Conservation (phyloP, 2,329 filamentous ascomycete species). For the Xylariomycetidae sp. region DNA sequence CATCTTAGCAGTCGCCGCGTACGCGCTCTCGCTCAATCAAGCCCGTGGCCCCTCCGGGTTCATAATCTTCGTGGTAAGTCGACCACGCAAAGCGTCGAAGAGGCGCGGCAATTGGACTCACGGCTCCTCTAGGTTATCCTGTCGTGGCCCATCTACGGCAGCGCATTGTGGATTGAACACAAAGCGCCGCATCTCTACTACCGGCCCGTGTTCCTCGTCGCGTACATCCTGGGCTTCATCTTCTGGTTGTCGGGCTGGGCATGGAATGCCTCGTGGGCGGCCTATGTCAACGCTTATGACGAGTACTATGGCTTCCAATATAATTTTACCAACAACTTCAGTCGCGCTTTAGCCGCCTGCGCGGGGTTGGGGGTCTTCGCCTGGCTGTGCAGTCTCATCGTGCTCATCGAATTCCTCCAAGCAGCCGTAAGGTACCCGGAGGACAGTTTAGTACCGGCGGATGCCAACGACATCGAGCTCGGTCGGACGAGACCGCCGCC, state of each 20-base stretch:
- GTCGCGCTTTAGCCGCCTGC: constrained; percentile 32
- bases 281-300: constrained; percentile 19
- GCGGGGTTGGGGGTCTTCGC: constrained; percentile 37
- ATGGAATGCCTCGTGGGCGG: constrained; percentile 35
- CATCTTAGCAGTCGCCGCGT: constrained; percentile 36
- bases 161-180: constrained; percentile 31
- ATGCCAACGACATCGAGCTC: constrained; percentile 23
- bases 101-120: constrained; percentile 1
- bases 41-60: constrained; percentile 35
- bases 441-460: no score
- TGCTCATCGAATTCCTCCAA: constrained; percentile 34
- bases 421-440: constrained; percentile 24
- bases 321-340: constrained; percentile 15
- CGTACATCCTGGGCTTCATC: constrained; percentile 32
- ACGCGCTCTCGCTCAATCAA: constrained; percentile 33
- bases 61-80: constrained; percentile 42
- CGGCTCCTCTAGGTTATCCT: constrained; percentile 33
- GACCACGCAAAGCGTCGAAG: not conserved
- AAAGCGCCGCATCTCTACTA: constrained; percentile 33
- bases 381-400: constrained; percentile 36
- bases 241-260: constrained; percentile 42
- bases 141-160: constrained; percentile 37
- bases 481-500: no score
- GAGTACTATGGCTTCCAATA: constrained; percentile 16
- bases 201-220: constrained; percentile 32